A percentile compares a stretch with the other conserved stretches of the same genome.
These are phyloP conservation scores for Thyridium curvatum DNA, from an alignment of 2,329 filamentous ascomycete genomes.

Conservation along the genomic window DNA sequence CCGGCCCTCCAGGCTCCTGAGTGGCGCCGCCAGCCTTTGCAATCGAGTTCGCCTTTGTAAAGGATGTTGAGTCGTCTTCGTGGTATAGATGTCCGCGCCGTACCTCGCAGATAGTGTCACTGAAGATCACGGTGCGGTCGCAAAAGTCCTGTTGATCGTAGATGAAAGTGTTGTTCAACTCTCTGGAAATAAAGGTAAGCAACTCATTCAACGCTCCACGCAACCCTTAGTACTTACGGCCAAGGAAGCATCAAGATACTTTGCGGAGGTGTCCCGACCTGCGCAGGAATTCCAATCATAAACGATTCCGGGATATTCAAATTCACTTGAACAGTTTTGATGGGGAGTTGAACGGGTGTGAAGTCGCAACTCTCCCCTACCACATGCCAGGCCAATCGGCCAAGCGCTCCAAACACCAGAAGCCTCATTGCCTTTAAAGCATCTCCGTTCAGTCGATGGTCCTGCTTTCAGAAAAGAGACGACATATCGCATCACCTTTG, in stretches of 20 bases:
- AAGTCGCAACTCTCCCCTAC: too few relatives aligned
- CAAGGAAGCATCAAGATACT: conserved; percentile 21
- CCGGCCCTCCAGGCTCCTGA: conserved; percentile 5
- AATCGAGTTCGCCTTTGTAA: conserved; percentile 5
- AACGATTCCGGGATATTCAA: conserved; percentile 14
- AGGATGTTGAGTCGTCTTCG: conserved; percentile 11
- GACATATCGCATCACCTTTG: too few relatives aligned
- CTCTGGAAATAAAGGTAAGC: conserved; percentile 10
- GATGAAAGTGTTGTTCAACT: conserved; percentile 27
- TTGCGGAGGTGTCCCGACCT: conserved; percentile 18
- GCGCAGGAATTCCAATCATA: conserved; percentile 18
- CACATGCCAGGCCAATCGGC: too few relatives aligned
- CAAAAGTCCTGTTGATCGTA: conserved; percentile 21
- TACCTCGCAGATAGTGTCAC: conserved; percentile 18
- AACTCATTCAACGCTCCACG: too few relatives aligned
- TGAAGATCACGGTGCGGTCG: conserved; percentile 17
- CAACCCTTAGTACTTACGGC: conserved; percentile 16
- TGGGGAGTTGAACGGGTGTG: too few relatives aligned
- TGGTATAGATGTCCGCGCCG: conserved; percentile 13
- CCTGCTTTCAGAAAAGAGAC: too few relatives aligned
- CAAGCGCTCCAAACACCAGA: too few relatives aligned
- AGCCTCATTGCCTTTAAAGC: too few relatives aligned
- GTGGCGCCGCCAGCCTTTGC: conserved; percentile 10
- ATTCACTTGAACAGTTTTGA: conserved; percentile 11
- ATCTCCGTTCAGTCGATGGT: too few relatives aligned